phyloP scores from a whole-genome alignment of 331 rosid genomes.

The Acacia concinna region DNA sequence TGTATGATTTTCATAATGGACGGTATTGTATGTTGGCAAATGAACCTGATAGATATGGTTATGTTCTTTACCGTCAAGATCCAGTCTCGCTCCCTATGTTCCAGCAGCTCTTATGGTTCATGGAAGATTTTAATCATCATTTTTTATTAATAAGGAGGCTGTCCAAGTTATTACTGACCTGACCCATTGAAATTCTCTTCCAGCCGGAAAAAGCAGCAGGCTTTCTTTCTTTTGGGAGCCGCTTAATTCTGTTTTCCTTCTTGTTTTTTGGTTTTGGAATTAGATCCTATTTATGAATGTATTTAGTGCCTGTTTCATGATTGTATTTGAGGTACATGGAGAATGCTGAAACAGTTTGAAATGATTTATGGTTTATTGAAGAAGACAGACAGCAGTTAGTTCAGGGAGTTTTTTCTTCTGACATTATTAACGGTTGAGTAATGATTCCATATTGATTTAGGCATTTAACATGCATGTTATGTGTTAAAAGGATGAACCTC shows the following conservation, averaged over 20 bases:
- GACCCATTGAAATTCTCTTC: not conserved
- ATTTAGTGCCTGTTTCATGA: not conserved
- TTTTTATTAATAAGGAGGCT: not conserved
- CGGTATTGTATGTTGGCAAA: constrained; percentile 11
- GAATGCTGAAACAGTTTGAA: constrained; percentile 5
- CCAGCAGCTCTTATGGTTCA: constrained; percentile 3
- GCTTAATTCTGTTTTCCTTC: not conserved
- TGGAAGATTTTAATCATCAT: constrained; percentile 10
- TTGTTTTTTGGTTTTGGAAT: not conserved
- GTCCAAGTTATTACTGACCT: constrained; percentile 1
- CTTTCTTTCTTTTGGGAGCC: not conserved
- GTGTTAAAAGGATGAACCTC: constrained; percentile 1
- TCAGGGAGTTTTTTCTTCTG: not conserved
- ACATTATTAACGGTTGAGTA: not conserved
- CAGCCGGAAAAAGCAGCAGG: not conserved
- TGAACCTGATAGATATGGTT: constrained; percentile 2
- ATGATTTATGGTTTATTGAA: not conserved
- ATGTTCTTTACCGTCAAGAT: not conserved
- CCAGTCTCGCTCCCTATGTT: not conserved
- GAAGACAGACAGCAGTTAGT: not conserved
- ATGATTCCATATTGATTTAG: constrained; percentile 5
- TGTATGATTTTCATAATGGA: constrained; percentile 13
- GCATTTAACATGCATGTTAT: not conserved
- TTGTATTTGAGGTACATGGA: constrained; percentile 20
- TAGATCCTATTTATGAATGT: not conserved